These are phyloP conservation scores for Xylariaceae sp. DNA, from an alignment of 2,329 filamentous ascomycete genomes.

Conservation along the genomic window DNA sequence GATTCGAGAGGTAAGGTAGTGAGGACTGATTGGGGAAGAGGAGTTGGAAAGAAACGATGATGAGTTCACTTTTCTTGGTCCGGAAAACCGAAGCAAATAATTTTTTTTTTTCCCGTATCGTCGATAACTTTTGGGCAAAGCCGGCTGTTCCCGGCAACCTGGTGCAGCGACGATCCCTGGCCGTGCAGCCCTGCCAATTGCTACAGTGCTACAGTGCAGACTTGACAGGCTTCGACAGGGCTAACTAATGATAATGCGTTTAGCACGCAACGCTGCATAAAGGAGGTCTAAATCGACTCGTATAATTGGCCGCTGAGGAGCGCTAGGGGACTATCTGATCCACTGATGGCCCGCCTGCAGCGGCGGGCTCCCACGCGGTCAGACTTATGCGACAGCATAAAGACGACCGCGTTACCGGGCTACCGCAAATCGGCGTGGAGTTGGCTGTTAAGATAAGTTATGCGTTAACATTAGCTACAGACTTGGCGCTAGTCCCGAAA, in stretches of 20 bases:
- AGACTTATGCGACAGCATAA: constrained; percentile 19
- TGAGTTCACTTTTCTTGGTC: constrained; percentile 17
- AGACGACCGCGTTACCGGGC: background rate
- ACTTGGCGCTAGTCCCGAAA: constrained; percentile 23
- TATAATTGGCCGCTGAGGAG: constrained; percentile 25
- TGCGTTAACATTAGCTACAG: constrained; percentile 15
- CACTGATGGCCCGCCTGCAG: background rate
- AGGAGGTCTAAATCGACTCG: constrained; percentile 5
- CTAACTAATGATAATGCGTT: constrained; percentile 32
- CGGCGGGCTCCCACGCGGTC: background rate
- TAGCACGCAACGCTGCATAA: constrained; percentile 32
- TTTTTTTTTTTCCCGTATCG: constrained; percentile 27
- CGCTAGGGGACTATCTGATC: constrained; percentile 2
- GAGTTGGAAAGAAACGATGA: constrained; percentile 19
- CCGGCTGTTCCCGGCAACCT: constrained; percentile 40
- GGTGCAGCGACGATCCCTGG: constrained; percentile 35
- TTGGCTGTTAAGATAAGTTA: background rate
- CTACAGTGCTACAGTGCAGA: too few relatives aligned
- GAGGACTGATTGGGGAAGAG: constrained; percentile 7
- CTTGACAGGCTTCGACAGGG: constrained; percentile 13
- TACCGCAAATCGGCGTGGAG: too few relatives aligned
- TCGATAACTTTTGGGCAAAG: constrained; percentile 19
- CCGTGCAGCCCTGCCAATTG: background rate
- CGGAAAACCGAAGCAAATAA: constrained; percentile 23
- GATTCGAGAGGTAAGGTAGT: constrained; percentile 11